Percentiles rank a stretch among this genome's conserved stretches.
phyloP scores from a whole-genome alignment of 371 early-diverging fungal genomes.

The Mortierella sp. region DNA sequence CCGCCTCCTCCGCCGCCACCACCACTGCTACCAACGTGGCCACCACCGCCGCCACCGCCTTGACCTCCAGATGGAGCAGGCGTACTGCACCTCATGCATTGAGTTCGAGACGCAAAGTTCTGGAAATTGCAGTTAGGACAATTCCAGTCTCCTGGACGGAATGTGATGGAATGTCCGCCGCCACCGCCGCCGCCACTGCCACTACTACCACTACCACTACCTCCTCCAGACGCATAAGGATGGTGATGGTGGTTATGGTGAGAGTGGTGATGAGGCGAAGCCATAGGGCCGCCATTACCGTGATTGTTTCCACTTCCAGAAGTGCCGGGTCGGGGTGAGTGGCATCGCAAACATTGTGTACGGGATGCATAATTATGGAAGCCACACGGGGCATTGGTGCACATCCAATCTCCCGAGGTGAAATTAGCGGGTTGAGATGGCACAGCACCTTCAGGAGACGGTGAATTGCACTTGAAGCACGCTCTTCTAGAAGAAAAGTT shows the following conservation, averaged over 20 bases:
- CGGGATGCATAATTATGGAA: constrained; percentile 86
- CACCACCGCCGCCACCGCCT: constrained; percentile 18
- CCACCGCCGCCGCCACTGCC: constrained; percentile 12
- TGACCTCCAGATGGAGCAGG: constrained; percentile 42
- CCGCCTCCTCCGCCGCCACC: constrained; percentile 29
- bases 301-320: constrained; percentile 29
- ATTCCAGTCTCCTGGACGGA: constrained; percentile 80
- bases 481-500: constrained; percentile 79
- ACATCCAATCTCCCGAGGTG: constrained; percentile 82
- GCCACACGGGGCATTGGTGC: constrained; percentile 74
- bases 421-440: constrained; percentile 55
- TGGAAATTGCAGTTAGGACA: constrained; percentile 80
- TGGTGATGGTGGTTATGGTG: constrained; percentile 51
- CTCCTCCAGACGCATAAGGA: constrained; percentile 55
- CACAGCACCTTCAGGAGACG: constrained; percentile 53
- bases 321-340: constrained; percentile 62
- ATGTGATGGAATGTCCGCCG: constrained; percentile 48
- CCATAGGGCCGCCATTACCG: constrained; percentile 38
- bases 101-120: constrained; percentile 80
- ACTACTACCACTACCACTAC: constrained; percentile 5
- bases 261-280: constrained; percentile 55
- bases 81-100: constrained; percentile 72
- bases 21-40: constrained; percentile 7
- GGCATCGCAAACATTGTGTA: constrained; percentile 70
- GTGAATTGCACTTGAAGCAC: constrained; percentile 79